A percentile compares a stretch with the other conserved stretches of the same genome.
Conservation (phyloP, 495 filamentous ascomycete genomes). For the Penicillium mononematosum region DNA sequence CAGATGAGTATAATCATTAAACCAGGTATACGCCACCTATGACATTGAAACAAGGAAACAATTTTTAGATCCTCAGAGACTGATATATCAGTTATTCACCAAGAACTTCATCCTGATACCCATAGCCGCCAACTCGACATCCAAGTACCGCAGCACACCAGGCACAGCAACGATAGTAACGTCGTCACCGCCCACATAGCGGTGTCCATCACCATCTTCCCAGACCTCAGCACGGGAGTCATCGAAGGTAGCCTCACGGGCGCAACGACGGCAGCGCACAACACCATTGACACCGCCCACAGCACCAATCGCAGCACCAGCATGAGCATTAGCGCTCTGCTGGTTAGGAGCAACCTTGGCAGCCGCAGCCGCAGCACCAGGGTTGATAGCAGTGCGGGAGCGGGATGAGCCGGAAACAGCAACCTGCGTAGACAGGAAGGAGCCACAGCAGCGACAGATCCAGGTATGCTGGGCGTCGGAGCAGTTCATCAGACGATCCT, state of each 20-base stretch:
- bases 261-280: slow-evolving; percentile 83
- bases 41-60: slow-evolving; percentile 24
- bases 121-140: slow-evolving; percentile 94
- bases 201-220: slow-evolving; percentile 83
- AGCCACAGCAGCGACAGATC: slow-evolving; percentile 85
- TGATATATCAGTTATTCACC: slow-evolving; percentile 50
- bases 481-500: slow-evolving; percentile 95
- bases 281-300: slow-evolving; percentile 57
- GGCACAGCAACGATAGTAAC: slow-evolving; percentile 90
- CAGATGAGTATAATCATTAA: slow-evolving; percentile 20
- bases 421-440: slow-evolving; percentile 81
- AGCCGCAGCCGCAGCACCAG: slow-evolving; percentile 34
- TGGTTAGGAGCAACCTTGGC: slow-evolving; percentile 37
- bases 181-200: slow-evolving; percentile 83
- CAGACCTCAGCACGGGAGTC: slow-evolving; percentile 71
- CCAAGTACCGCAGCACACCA: slow-evolving; percentile 86
- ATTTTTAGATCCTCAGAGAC: slow-evolving; percentile 22
- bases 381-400: slow-evolving; percentile 25
- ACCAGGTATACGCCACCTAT: slow-evolving; percentile 31
- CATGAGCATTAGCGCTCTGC: slow-evolving; percentile 18
- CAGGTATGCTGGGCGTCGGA: slow-evolving; percentile 84
- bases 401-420: slow-evolving; percentile 49
- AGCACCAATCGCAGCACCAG: slow-evolving; percentile 20
- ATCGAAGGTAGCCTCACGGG: slow-evolving; percentile 60
- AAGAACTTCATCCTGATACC: slow-evolving; percentile 87